phyloP scores from a whole-genome alignment of 805 yeast species.

The Saccharomycopsis sp. region DNA sequence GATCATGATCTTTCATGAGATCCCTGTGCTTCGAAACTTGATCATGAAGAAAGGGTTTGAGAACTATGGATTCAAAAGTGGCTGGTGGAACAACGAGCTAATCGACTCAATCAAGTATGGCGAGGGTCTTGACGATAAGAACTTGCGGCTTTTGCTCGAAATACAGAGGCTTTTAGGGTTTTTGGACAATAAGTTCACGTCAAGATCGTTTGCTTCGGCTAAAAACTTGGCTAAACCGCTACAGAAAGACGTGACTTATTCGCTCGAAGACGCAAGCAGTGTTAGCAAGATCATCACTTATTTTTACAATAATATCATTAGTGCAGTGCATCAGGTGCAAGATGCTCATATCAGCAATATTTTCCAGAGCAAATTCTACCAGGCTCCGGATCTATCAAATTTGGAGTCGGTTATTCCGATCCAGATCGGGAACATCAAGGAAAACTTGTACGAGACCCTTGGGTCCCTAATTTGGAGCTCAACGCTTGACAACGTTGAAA shows the following conservation, averaged over 20 bases:
- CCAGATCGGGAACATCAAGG: not conserved
- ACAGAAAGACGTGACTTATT: constrained; percentile 1
- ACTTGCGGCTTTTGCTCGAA: constrained; percentile 9
- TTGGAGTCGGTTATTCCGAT: not conserved
- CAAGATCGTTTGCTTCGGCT: constrained; percentile 14
- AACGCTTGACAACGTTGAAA: not conserved
- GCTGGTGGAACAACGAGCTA: constrained; percentile 16
- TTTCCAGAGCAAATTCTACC: not conserved
- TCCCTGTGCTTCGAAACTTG: constrained; percentile 10
- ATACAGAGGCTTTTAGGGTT: constrained; percentile 12
- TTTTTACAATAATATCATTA: not conserved
- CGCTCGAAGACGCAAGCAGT: not conserved
- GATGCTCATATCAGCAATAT: not conserved
- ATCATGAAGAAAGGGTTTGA: constrained; percentile 8
- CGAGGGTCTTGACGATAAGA: not conserved
- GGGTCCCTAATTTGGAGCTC: constrained; percentile 8
- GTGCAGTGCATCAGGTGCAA: not conserved
- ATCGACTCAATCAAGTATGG: not conserved
- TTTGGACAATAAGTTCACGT: constrained; percentile 10
- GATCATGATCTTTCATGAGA: constrained; percentile 13
- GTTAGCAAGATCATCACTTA: not conserved
- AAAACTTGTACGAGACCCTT: constrained; percentile 9
- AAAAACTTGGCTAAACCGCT: constrained; percentile 2
- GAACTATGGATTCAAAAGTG: constrained; percentile 4
- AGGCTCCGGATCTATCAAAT: not conserved